Percentiles rank a stretch among this genome's conserved stretches.
These are phyloP conservation scores for Solanum pennellii DNA, from an alignment of 257 asterid genomes.

Conservation along the genomic window DNA sequence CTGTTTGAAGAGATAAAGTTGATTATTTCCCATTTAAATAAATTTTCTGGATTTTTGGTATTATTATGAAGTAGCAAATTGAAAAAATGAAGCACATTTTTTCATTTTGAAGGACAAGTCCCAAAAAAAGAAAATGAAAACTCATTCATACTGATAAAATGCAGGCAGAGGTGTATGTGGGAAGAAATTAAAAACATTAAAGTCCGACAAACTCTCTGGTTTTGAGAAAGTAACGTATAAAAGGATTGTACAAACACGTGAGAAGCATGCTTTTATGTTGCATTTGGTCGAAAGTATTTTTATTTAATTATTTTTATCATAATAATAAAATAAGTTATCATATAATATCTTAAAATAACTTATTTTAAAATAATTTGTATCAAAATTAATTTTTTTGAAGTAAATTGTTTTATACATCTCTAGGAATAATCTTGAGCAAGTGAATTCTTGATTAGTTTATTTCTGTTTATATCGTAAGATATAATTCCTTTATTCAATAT, in stretches of 20 bases:
- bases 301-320: too few species aligned
- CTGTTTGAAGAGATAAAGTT: background rate
- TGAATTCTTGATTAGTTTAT: background rate
- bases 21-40: background rate
- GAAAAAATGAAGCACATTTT: background rate
- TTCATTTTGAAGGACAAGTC: background rate
- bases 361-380: too few species aligned
- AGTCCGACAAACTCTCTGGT: background rate
- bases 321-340: too few species aligned
- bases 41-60: background rate
- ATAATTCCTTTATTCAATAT: too few species aligned
- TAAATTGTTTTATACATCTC: background rate
- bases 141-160: background rate
- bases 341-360: too few species aligned
- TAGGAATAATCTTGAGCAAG: background rate
- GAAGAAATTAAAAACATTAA: background rate
- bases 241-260: background rate
- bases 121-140: background rate
- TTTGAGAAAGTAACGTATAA: background rate
- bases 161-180: background rate
- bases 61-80: background rate
- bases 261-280: too few species aligned
- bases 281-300: too few species aligned
- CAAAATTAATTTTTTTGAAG: too few species aligned
- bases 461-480: background rate